Evolutionary conservation across 306 rosid species (phyloP).

Genomic region (Fagus sylvatica): DNA sequence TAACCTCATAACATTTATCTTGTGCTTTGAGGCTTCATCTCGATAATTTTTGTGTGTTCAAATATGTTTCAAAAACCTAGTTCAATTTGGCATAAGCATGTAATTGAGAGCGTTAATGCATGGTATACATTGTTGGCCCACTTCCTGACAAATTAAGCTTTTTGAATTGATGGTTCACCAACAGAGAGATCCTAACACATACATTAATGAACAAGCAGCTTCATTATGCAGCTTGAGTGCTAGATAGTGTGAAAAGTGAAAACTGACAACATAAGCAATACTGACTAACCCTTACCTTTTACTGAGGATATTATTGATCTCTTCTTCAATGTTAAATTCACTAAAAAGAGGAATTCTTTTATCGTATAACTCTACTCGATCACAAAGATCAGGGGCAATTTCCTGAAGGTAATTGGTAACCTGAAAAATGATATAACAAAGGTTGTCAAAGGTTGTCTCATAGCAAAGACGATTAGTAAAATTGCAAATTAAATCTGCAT

Average conservation of each 20-base stretch:
- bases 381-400: conserved; percentile 92
- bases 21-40: not conserved
- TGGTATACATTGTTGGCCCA: not conserved
- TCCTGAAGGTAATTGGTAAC: conserved; percentile 97
- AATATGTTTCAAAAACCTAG: not conserved
- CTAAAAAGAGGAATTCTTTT: conserved; percentile 84
- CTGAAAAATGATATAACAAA: conserved; percentile 46
- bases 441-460: conserved; percentile 1
- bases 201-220: not conserved
- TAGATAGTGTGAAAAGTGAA: conserved; percentile 15
- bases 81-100: not conserved
- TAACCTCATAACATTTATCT: not conserved
- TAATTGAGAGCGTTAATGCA: not conserved
- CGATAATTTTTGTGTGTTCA: not conserved
- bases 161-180: not conserved
- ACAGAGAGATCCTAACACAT: not conserved
- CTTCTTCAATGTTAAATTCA: conserved; percentile 86
- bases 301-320: conserved; percentile 80
- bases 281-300: conserved; percentile 58
- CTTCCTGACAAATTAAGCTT: not conserved
- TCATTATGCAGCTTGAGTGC: conserved; percentile 7
- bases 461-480: conserved; percentile 17
- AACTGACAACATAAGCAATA: conserved; percentile 21
- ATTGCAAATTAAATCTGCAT: conserved; percentile 20
- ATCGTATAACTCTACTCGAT: conserved; percentile 73